phyloP scores from a whole-genome alignment of 129 eudicot genomes.

The Logfia minima region DNA sequence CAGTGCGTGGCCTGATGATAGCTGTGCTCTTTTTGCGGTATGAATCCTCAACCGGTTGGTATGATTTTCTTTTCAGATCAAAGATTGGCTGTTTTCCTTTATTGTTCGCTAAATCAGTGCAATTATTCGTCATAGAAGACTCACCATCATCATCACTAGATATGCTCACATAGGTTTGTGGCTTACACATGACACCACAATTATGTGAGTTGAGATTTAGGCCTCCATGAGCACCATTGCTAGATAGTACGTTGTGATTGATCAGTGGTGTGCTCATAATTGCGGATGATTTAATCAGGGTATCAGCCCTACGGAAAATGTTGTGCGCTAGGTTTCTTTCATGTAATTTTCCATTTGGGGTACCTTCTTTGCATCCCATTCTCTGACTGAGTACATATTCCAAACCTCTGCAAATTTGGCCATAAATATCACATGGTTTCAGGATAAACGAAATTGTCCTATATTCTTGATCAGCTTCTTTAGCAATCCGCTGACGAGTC shows the following conservation, averaged over 20 bases:
- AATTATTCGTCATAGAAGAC: neutral
- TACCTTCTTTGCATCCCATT: too few species aligned
- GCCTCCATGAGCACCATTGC: neutral
- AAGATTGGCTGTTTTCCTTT: slow-evolving; percentile 22
- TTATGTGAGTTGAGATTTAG: neutral
- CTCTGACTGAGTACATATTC: too few species aligned
- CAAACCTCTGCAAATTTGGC: too few species aligned
- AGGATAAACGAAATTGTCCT: too few species aligned
- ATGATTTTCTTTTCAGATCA: neutral
- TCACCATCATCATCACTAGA: neutral
- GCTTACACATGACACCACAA: neutral
- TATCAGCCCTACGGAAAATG: neutral
- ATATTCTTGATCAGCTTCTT: too few species aligned
- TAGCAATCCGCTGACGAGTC: too few species aligned
- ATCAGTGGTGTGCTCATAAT: neutral
- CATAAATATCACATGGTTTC: too few species aligned
- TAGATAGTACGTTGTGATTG: neutral
- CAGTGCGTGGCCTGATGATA: neutral
- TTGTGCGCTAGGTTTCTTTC: neutral
- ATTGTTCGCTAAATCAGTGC: neutral
- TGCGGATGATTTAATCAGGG: neutral
- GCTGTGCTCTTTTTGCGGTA: slow-evolving; percentile 7
- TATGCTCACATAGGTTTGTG: neutral
- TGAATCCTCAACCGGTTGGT: neutral
- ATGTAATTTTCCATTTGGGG: too few species aligned